Evolutionary conservation across 805 yeast genomes (phyloP).

Genomic region (Wickerhamomyces kurtzmanii): DNA sequence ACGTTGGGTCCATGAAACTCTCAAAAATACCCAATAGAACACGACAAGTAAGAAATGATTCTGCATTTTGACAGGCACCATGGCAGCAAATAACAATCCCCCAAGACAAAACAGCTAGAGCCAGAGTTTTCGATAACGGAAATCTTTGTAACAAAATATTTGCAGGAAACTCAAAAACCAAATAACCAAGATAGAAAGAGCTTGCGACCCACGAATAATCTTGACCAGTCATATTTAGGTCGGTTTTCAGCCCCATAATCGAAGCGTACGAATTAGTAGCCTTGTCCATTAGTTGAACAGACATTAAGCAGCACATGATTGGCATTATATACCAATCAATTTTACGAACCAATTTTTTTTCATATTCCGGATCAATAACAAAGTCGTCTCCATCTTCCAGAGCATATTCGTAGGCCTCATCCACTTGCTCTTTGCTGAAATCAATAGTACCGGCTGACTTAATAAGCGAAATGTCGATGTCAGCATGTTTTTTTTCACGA

Average conservation of each 20-base stretch:
- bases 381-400: conserved; percentile 1
- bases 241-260: conserved; percentile 25
- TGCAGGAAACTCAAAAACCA: conserved; percentile 36
- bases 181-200: conserved; percentile 35
- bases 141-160: conserved; percentile 27
- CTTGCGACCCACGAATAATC: conserved; percentile 34
- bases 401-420: conserved; percentile 7
- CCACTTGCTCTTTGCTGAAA: conserved; percentile 2
- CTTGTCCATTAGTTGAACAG: conserved; percentile 32
- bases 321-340: conserved; percentile 26
- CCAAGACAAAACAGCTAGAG: conserved; percentile 24
- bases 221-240: conserved; percentile 25
- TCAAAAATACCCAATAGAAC: conserved; percentile 32
- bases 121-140: conserved; percentile 29
- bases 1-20: conserved; percentile 33
- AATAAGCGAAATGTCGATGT: too few species aligned
- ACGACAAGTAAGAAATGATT: conserved; percentile 31
- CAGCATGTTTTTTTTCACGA: too few species aligned
- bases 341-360: conserved; percentile 20
- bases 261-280: conserved; percentile 27
- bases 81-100: conserved; percentile 24
- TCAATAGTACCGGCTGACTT: too few species aligned
- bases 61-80: conserved; percentile 23
- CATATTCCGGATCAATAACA: conserved; percentile 1
- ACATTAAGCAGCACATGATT: conserved; percentile 22